phyloP scores from a whole-genome alignment of 192 early-diverging fungal genomes.

The Gonapodya sp. region DNA sequence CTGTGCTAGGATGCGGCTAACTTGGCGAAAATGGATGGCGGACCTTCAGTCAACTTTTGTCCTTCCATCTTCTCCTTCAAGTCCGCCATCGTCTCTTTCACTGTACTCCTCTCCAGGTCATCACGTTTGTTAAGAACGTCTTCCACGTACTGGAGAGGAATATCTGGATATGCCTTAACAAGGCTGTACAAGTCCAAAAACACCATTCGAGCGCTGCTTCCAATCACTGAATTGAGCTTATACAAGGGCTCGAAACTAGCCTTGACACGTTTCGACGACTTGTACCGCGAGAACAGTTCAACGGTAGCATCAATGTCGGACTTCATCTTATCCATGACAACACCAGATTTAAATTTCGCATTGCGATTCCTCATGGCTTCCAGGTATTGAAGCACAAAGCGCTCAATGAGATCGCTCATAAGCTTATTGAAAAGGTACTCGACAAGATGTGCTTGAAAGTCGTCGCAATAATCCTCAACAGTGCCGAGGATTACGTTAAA shows the following conservation, averaged over 20 bases:
- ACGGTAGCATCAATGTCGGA: slow-evolving; percentile 61
- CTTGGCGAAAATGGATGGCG: neutral
- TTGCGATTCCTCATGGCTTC: slow-evolving; percentile 75
- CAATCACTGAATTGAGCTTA: slow-evolving; percentile 68
- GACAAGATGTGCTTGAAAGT: slow-evolving; percentile 77
- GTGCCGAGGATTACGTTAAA: slow-evolving; percentile 84
- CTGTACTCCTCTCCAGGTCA: slow-evolving; percentile 69
- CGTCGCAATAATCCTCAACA: slow-evolving; percentile 86
- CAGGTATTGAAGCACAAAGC: slow-evolving; percentile 73
- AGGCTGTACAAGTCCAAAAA: slow-evolving; percentile 88
- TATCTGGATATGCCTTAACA: slow-evolving; percentile 83
- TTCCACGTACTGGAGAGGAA: slow-evolving; percentile 86
- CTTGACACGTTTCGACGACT: slow-evolving; percentile 57
- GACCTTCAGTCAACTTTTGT: neutral
- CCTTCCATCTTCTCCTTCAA: neutral
- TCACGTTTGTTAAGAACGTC: slow-evolving; percentile 78
- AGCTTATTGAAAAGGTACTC: slow-evolving; percentile 82
- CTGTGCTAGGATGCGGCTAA: neutral
- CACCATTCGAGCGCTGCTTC: slow-evolving; percentile 68
- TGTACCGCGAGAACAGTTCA: slow-evolving; percentile 70
- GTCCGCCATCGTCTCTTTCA: neutral
- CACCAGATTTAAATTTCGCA: slow-evolving; percentile 61
- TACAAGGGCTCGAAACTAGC: slow-evolving; percentile 74
- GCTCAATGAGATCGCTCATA: slow-evolving; percentile 75
- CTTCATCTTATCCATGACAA: slow-evolving; percentile 57